Evolutionary conservation across 2,329 filamentous ascomycete genomes (phyloP).

Genomic region (Talaromyces sp.): DNA sequence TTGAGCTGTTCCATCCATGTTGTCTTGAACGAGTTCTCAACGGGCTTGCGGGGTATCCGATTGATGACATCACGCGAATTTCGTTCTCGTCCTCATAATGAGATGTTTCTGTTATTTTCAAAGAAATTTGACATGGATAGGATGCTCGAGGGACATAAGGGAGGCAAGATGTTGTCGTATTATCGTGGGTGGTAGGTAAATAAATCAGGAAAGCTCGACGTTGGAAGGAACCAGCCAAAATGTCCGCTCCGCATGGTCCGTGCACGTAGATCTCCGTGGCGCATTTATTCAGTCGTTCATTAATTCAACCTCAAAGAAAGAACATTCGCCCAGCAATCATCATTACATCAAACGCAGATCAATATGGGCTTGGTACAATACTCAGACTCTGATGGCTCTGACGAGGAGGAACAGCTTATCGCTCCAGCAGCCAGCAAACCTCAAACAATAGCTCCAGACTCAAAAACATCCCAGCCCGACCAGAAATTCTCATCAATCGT

Average conservation of each 20-base stretch:
- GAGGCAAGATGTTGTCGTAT: not conserved
- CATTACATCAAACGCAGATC: not conserved
- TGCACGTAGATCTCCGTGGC: slow-evolving; percentile 6
- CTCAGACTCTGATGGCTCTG: slow-evolving; percentile 72
- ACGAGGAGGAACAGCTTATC: slow-evolving; percentile 50
- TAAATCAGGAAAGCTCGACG: not conserved
- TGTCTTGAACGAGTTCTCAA: not conserved
- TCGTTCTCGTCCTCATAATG: not conserved
- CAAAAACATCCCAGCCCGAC: slow-evolving; percentile 28
- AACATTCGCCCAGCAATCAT: not conserved
- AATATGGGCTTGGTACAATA: slow-evolving; percentile 77
- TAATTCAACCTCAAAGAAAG: not conserved
- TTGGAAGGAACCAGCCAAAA: not conserved
- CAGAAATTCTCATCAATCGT: slow-evolving; percentile 70
- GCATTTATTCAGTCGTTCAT: not conserved
- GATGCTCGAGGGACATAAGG: too few species aligned
- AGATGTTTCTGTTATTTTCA: not conserved
- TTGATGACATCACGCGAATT: slow-evolving; percentile 13
- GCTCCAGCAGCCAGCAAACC: slow-evolving; percentile 19
- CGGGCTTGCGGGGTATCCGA: not conserved
- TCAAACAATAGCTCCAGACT: slow-evolving; percentile 21
- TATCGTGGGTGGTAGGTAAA: not conserved
- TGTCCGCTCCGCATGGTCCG: slow-evolving; percentile 17
- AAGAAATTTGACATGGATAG: too few species aligned
- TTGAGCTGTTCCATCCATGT: slow-evolving; percentile 8